Conservation (phyloP, 106 monocot species). For the Platanthera zijinensis region DNA sequence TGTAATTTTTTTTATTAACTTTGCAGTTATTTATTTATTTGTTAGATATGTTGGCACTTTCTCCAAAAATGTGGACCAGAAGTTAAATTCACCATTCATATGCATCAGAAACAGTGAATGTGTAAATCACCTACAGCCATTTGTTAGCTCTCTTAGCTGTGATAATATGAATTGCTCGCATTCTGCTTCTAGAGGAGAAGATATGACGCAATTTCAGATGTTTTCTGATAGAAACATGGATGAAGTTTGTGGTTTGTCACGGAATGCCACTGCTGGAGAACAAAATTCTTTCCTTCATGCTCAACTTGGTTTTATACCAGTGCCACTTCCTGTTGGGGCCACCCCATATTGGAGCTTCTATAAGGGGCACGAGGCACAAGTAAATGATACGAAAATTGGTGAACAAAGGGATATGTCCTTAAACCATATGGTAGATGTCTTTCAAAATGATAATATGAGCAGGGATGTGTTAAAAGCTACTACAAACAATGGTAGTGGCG, state of each 20-base stretch:
- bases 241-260: conserved; percentile 8
- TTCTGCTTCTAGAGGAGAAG: conserved; percentile 8
- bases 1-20: not conserved
- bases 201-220: not conserved
- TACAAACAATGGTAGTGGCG: conserved; percentile 30
- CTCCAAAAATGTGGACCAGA: conserved; percentile 14
- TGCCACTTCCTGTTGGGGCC: conserved; percentile 44
- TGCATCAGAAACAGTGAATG: conserved; percentile 10
- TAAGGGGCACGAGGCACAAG: conserved; percentile 26
- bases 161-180: conserved; percentile 9
- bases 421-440: conserved; percentile 11
- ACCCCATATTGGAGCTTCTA: conserved; percentile 42
- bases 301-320: conserved; percentile 40
- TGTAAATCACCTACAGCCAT: conserved; percentile 14
- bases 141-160: not conserved
- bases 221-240: conserved; percentile 20
- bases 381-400: conserved; percentile 12
- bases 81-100: conserved; percentile 19
- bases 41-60: conserved; percentile 47
- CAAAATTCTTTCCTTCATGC: conserved; percentile 11
- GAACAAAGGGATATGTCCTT: conserved; percentile 13
- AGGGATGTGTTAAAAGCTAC: conserved; percentile 27
- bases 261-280: conserved; percentile 10
- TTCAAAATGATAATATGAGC: conserved; percentile 30
- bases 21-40: conserved; percentile 2